A percentile compares a stretch with the other conserved stretches of the same genome.
Conservation (phyloP, 208 protist species). For the Acanthamoeba royreba region DNA sequence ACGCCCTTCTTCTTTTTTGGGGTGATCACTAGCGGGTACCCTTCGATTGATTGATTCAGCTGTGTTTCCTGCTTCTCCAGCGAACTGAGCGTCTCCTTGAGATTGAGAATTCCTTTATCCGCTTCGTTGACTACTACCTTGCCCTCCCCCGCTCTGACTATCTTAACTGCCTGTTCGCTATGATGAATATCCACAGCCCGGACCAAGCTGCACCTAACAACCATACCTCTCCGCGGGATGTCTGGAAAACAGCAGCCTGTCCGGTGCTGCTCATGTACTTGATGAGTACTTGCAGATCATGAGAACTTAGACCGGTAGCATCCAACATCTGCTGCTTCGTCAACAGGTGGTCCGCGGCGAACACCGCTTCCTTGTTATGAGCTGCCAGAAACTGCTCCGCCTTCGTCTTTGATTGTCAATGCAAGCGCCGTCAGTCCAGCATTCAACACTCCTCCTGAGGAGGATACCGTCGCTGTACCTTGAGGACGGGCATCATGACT, state of each 20-base stretch:
- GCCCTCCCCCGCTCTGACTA: neutral
- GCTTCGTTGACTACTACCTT: neutral
- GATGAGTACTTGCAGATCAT: neutral
- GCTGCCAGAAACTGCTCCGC: neutral
- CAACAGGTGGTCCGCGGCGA: neutral
- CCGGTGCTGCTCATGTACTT: neutral
- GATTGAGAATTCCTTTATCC: neutral
- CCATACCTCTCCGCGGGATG: neutral
- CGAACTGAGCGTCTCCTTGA: neutral
- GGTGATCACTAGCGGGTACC: neutral
- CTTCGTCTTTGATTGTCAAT: neutral
- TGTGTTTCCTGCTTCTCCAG: neutral
- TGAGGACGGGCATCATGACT: neutral
- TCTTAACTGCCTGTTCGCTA: neutral
- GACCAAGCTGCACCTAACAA: neutral
- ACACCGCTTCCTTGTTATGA: neutral
- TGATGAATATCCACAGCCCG: neutral
- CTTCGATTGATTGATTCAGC: neutral
- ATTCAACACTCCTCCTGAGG: too few species aligned
- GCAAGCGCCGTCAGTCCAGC: too few species aligned
- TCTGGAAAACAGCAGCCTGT: neutral
- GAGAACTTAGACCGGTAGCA: neutral
- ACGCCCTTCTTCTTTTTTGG: neutral
- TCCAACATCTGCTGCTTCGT: neutral
- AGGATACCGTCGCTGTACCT: neutral